A percentile compares a stretch with the other conserved stretches of the same genome.
These are phyloP conservation scores for Lepiota venenata DNA, from an alignment of 768 basidiomycete genomes.

Conservation along the genomic window DNA sequence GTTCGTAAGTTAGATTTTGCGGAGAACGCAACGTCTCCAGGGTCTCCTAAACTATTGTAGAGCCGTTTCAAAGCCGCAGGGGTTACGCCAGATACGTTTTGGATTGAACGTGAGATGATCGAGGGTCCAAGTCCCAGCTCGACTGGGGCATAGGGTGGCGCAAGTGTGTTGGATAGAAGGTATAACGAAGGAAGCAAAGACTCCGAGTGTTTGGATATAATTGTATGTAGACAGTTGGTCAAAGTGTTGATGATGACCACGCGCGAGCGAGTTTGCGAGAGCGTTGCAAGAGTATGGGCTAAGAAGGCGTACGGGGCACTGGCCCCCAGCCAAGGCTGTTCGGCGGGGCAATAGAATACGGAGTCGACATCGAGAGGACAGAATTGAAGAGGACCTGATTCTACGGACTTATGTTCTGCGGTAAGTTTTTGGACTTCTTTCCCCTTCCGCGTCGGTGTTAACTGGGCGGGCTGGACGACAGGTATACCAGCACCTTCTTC, in stretches of 20 bases:
- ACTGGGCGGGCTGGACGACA: neutral
- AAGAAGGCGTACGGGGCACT: conserved; percentile 71
- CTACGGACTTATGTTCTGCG: neutral
- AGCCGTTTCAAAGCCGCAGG: conserved; percentile 54
- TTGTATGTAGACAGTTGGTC: conserved; percentile 70
- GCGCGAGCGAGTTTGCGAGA: conserved; percentile 70
- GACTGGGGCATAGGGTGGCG: conserved; percentile 67
- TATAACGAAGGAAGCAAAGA: conserved; percentile 78
- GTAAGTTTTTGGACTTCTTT: neutral
- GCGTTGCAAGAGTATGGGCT: conserved; percentile 53
- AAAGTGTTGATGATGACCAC: conserved; percentile 64
- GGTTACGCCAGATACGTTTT: conserved; percentile 66
- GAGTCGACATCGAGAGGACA: conserved; percentile 47
- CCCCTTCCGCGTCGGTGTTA: neutral
- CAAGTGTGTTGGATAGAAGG: conserved; percentile 77
- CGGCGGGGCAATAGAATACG: conserved; percentile 35
- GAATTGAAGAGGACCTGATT: conserved; percentile 19
- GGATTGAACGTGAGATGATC: conserved; percentile 67
- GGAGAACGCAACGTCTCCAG: conserved; percentile 84
- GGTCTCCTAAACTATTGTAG: conserved; percentile 76
- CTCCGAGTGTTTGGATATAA: conserved; percentile 60
- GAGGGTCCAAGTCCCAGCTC: conserved; percentile 71
- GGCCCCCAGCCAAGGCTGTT: conserved; percentile 39
- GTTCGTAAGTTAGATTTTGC: conserved; percentile 78
- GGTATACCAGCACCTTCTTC: neutral